Percentiles rank a stretch among this genome's conserved stretches.
phyloP scores from a whole-genome alignment of 495 filamentous ascomycete genomes.

The Hyaloscypha hepaticicola region DNA sequence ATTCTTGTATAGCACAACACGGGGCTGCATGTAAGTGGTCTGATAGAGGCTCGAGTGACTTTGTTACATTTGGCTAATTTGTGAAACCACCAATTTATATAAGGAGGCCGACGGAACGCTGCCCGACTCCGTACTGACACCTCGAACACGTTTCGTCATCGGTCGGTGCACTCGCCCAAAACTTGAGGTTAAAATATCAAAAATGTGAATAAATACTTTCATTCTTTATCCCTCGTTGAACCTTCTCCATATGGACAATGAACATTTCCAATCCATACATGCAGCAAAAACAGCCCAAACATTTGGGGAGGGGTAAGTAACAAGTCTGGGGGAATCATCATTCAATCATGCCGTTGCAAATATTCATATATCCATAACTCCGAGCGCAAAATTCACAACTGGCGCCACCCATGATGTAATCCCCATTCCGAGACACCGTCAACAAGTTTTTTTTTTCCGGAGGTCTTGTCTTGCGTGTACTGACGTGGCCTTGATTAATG shows the following conservation, averaged over 20 bases:
- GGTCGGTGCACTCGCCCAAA: neutral
- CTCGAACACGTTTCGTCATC: neutral
- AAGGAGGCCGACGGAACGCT: neutral
- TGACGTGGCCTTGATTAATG: neutral
- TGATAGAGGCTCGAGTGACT: too few species aligned
- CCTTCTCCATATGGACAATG: neutral
- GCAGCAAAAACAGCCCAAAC: neutral
- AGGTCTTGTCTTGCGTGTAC: conserved; percentile 2
- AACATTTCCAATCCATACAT: neutral
- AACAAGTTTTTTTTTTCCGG: neutral
- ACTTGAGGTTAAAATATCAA: neutral
- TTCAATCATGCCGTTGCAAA: neutral
- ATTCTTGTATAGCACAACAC: too few species aligned
- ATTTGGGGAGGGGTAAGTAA: neutral
- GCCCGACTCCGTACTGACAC: neutral
- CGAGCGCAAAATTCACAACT: neutral
- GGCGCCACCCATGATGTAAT: neutral
- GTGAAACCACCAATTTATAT: too few species aligned
- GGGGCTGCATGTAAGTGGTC: too few species aligned
- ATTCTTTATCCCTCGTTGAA: neutral
- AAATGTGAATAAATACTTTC: neutral
- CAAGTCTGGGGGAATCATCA: conserved; percentile 7
- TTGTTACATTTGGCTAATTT: too few species aligned
- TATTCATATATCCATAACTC: conserved; percentile 10
- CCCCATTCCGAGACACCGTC: neutral